Base-by-base conservation (phyloP, 345 rosid species). In the Rubroshorea leprosula region DNA sequence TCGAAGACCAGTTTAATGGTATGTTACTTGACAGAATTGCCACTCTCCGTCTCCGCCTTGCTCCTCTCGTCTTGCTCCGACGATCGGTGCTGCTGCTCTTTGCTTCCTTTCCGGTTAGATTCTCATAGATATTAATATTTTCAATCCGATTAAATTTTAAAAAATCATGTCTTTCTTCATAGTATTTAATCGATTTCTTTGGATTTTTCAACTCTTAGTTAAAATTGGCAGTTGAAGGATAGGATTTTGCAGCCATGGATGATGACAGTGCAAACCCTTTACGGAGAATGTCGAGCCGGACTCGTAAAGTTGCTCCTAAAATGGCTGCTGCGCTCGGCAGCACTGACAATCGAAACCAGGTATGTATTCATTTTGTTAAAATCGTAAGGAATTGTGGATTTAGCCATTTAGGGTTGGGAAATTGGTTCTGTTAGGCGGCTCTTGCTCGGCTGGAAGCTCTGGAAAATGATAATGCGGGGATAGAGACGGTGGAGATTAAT, bases 251-350 rank as follows among this genome's bases (percentile, higher is more conserved):
- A 67, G 69, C 43, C 6, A 89, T 93, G 92, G 99, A 87, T 18
- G 99, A 89, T 16, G 97, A 93, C 1, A 65, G 55, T 60, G 63
- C 81, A 43, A 85, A 63, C 56, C n/a, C n/a, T n/a, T n/a, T n/a
- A n/a, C 58, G 99, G 39, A 74, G 96, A 67, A 79, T 82, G 67
- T 93, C 99, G 19, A 78, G 75, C 76, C 86, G 99, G 38, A 89
- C 88, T 60, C 94, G 92, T 18, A 89, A 80, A 74, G 85, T 93
- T 43, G 97, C 97, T 60, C 55, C 96, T 11, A 87, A 73, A 57
- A 93, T 89, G 99, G 99, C 75, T n/a, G 97, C 90, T 12, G 97
- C 96, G 38, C 90, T 93, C 21, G 86, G 82, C 35, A 93, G 89
- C 77, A 63, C 63, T 24, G 97, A 93, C 41, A 89, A 93, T 62